Evolutionary conservation across 768 basidiomycete species (phyloP), one percentile per base, ranked within the genome.

Genomic region (Termitomyces eurrhizus): DNA sequence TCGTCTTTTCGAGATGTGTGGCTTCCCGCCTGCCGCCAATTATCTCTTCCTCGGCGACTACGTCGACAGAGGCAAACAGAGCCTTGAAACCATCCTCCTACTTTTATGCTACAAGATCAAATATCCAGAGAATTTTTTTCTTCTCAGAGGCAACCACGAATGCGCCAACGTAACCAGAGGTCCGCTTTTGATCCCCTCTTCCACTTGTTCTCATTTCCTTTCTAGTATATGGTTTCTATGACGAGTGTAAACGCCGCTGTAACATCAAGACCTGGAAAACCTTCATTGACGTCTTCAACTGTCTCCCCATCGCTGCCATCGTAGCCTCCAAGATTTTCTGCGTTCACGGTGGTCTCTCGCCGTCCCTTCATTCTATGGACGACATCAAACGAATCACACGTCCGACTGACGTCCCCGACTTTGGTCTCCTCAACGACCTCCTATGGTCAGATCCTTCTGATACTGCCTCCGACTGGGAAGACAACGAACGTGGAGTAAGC

Each of bases 251-350:
- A 78, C 89, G 97, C 71, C 86, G 97, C 65, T 97, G 95, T 82
- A 98, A 96, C 74, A 94, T 98, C 82, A 99, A 98, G 80, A 95
- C 93, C 32, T 99, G 97, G 97, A 98, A 96, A 78, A 95, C 94
- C 2, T 98, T 99, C 74, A 93, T 98, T 73, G 97, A 99, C 77
- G 96, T 98, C 60, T 99, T 99, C 84, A 98, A 99, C 76, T 95
- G 95, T 69, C 85, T 99, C 13, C 97, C 97, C 53, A 98, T 99
- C 69, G 95, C 96, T 44, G 95, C 97, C 36, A 92, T 99, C 70
- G 97, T 99, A 52, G 97, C 96, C 8, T 94, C 93, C 67, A 99
- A 99, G 80, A 99, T 99, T 70, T 99, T 99, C 76, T 98, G 97
- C 70, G 97, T 99, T 14, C 97, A 99, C 68, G 93, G 94, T 36